A percentile compares a stretch with the other conserved stretches of the same genome.
phyloP scores from a whole-genome alignment of 2,329 filamentous ascomycete genomes.

The Ceratocystis alfenasii region DNA sequence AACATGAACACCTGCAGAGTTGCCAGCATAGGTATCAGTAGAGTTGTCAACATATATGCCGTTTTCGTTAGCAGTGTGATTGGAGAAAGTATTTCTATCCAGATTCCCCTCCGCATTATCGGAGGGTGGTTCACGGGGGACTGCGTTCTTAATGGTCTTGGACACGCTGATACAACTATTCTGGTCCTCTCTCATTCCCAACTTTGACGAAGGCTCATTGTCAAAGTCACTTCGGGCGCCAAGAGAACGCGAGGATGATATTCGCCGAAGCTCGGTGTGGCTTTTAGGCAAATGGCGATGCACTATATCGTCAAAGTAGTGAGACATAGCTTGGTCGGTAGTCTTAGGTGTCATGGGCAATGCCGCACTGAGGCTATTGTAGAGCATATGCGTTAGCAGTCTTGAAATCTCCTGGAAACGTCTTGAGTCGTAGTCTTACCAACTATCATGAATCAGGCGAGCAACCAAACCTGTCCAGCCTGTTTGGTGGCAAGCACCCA shows the following conservation, averaged over 20 bases:
- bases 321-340: constrained; percentile 67
- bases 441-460: constrained; percentile 94
- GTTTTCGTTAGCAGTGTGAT: background rate
- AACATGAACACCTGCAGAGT: background rate
- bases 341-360: constrained; percentile 85
- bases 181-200: background rate
- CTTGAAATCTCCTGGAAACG: background rate
- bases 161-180: background rate
- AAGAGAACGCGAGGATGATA: constrained; percentile 73
- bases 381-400: background rate
- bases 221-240: constrained; percentile 69
- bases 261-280: constrained; percentile 49
- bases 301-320: constrained; percentile 93
- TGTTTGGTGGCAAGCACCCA: constrained; percentile 88
- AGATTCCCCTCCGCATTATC: background rate
- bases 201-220: background rate
- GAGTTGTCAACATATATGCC: background rate
- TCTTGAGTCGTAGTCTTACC: constrained; percentile 45
- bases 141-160: constrained; percentile 10
- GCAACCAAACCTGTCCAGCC: constrained; percentile 94
- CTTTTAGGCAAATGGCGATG: constrained; percentile 31
- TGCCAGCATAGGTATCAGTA: background rate
- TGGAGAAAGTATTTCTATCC: background rate
- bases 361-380: constrained; percentile 66
- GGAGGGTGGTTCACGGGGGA: background rate